Base-by-base conservation (phyloP, 2,329 filamentous ascomycete genomes). In the Biscogniauxia mediterranea region DNA sequence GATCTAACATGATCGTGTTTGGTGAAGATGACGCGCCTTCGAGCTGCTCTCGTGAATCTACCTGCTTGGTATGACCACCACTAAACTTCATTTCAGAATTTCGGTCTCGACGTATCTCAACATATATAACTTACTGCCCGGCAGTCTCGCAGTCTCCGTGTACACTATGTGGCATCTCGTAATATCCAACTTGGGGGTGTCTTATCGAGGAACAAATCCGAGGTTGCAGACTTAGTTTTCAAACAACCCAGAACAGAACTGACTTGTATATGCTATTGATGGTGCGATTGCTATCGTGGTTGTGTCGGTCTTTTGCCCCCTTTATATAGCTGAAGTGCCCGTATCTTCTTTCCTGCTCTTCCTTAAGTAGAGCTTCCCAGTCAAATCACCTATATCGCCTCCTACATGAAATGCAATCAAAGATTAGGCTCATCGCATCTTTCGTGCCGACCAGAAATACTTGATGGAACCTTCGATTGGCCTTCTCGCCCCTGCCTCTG, bases 81-180 rank as follows among this genome's bases (percentile, higher is more conserved):
- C 68, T 71, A 65, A 53, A 53, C 28, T 38, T 61, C 53, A 58
- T 46, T 51, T 71, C 64, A 70, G 68, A 65, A 62, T 21, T 26
- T 46, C 25, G 51, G 26, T 59, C 26, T 26, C 25, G 53, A 56
- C 49, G 54, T 42, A 54, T 23, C 42, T 53, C 28, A 55, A 19
- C 57, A 63, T 46, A 66, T 50, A 55, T 46, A 54, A 70, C 69
- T 49, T 38, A 70, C 70, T 60, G 49, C 61, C 61, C 58, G 28
- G 64, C 49, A 54, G 62, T 60, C 53, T 62, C 56, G 26, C 61
- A 58, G n/a, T 55, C 54, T 25, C 66, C 59, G 28, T 66, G 62
- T 54, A 63, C 61, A 59, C 65, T 69, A 52, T 69, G 68, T 57
- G 70, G 69, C 70, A 72, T 72, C n/a, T 42, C 42, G 28, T 23